Evolutionary conservation across 495 filamentous ascomycete genomes (phyloP), one percentile per base, ranked within the genome.

Genomic region (Aspergillus carlsbadensis): DNA sequence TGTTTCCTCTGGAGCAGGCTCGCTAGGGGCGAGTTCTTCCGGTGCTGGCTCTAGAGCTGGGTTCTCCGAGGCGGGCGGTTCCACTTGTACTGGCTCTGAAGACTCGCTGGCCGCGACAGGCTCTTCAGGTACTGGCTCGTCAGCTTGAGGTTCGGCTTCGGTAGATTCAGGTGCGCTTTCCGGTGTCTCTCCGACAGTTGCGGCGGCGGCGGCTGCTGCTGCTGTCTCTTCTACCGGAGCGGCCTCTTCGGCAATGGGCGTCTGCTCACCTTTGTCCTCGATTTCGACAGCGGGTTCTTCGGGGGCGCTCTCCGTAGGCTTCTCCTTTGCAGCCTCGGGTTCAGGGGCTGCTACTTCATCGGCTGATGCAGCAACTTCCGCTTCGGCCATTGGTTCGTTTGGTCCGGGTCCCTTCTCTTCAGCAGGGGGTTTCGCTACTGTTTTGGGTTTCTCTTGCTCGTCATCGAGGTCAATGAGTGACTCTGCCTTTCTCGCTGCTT

Each of bases 281-380:
- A 54, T 56, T 15, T 45, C 43, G 17, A 56, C 59, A 39, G 40
- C 18, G 4, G 49, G 18, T 20, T 51, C 43, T 46, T 46, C 43
- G 26, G 24, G 6, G 3, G 43, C 49, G 3, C 14, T 65, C 51
- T 21, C 54, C 50, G 44, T 24, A 11, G 41, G 33, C 33, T 50
- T 47, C 15, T 45, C 42, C 6, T 22, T 10, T 29, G 42, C 22
- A 6, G 14, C 10, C 37, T 52, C 49, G 3, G 49, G 49, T 36
- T 52, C 49, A 42, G 62, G 42, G 18, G 50, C 40, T 49, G 59
- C 57, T 48, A 11, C 60, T 14, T 17, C 57, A 54, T 60, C 60
- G 2, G 26, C 41, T 40, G 59, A 33, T 22, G 52, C 29, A 10
- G 31, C 15, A 41, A 29, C 15, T 35, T 34, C 51, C n/a, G 48